phyloP scores from a whole-genome alignment of 306 rosid species.

The Astragalus membranaceus region DNA sequence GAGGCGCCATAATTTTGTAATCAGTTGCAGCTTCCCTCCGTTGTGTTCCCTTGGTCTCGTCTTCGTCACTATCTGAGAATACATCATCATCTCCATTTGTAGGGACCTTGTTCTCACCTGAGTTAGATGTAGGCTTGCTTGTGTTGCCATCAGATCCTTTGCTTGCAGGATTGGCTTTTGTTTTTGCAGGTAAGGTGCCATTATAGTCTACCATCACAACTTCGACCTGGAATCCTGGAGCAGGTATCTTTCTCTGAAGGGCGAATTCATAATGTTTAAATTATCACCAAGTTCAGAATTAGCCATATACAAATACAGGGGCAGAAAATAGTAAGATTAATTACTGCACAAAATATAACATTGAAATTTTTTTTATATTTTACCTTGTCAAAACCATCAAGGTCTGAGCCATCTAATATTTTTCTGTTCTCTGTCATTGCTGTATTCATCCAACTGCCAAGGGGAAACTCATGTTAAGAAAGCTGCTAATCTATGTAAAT shows the following conservation, averaged over 20 bases:
- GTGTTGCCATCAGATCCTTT: slow-evolving; percentile 41
- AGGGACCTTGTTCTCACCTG: slow-evolving; percentile 29
- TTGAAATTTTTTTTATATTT: background rate
- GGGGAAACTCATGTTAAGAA: slow-evolving; percentile 12
- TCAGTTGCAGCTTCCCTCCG: slow-evolving; percentile 24
- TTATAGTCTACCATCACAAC: slow-evolving; percentile 74
- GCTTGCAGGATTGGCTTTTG: slow-evolving; percentile 35
- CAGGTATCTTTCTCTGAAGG: slow-evolving; percentile 76
- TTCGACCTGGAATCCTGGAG: slow-evolving; percentile 84
- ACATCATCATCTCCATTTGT: slow-evolving; percentile 61
- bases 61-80: slow-evolving; percentile 87
- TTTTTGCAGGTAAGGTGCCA: slow-evolving; percentile 41
- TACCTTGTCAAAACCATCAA: slow-evolving; percentile 94
- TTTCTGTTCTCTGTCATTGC: slow-evolving; percentile 64
- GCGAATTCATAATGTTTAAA: slow-evolving; percentile 13
- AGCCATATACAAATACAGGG: background rate
- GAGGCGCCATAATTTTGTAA: slow-evolving; percentile 23
- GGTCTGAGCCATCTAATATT: slow-evolving; percentile 47
- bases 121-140: slow-evolving; percentile 26
- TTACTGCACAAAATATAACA: background rate
- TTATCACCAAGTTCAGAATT: slow-evolving; percentile 2
- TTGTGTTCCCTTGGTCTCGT: slow-evolving; percentile 31
- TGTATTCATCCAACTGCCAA: slow-evolving; percentile 85
- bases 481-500: slow-evolving; percentile 2
- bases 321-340: background rate